Percentiles rank a stretch among this genome's conserved stretches.
These are phyloP conservation scores for Danielia oregonensis DNA, from an alignment of 805 yeast species.

Conservation along the genomic window DNA sequence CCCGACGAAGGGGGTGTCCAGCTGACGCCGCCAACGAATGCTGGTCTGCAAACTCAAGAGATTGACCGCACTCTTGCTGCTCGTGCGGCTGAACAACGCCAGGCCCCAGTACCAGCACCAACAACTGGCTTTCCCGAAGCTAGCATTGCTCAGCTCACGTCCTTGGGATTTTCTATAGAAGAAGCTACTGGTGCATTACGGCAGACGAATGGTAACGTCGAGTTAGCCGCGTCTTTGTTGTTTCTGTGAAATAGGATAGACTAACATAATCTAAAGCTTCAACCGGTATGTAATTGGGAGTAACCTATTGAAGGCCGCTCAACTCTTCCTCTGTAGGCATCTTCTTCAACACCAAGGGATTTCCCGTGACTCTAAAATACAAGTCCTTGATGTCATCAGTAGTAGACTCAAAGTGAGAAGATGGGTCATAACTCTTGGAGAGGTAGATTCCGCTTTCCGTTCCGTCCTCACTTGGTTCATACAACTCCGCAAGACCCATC, in stretches of 20 bases:
- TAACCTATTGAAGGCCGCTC: conserved; percentile 1
- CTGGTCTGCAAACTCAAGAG: background rate
- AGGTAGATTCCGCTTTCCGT: conserved; percentile 71
- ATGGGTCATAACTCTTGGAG: conserved; percentile 87
- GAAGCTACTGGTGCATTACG: conserved; percentile 65
- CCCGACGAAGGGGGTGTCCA: conserved; percentile 7
- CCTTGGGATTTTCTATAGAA: conserved; percentile 65
- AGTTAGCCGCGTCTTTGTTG: conserved; percentile 77
- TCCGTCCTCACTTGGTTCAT: conserved; percentile 86
- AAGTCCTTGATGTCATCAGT: conserved; percentile 96
- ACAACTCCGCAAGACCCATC: conserved; percentile 90
- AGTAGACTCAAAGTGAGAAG: conserved; percentile 92
- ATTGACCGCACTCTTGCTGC: conserved; percentile 3
- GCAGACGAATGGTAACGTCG: conserved; percentile 72
- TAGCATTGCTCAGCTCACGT: conserved; percentile 40
- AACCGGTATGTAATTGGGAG: background rate
- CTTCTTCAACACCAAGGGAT: conserved; percentile 81
- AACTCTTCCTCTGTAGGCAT: conserved; percentile 52
- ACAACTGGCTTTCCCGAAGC: conserved; percentile 13
- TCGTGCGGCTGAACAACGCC: conserved; percentile 10
- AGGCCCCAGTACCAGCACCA: conserved; percentile 2
- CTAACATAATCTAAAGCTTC: background rate
- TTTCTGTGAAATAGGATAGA: conserved; percentile 45
- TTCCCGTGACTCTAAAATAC: conserved; percentile 87
- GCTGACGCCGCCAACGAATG: background rate